Evolutionary conservation across 1,284 basidiomycete genomes (phyloP).

Genomic region (Pseudozyma sp.): DNA sequence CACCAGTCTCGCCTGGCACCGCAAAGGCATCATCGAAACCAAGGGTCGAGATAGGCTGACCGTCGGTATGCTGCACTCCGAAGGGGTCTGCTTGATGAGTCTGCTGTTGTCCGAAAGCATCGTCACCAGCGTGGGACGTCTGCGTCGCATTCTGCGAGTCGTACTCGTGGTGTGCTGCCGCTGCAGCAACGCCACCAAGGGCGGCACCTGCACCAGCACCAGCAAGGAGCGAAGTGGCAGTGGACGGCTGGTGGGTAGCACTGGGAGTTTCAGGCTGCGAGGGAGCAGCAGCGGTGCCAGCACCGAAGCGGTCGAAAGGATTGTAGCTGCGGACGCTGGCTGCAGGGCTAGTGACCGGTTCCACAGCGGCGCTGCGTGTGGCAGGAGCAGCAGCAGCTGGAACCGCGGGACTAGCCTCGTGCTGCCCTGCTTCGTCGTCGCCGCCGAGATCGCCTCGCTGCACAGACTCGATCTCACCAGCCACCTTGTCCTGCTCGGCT

Average conservation of each 20-base stretch:
- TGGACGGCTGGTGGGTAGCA: slow-evolving; percentile 16
- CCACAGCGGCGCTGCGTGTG: slow-evolving; percentile 14
- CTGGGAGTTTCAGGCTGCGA: slow-evolving; percentile 24
- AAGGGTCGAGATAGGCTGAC: slow-evolving; percentile 13
- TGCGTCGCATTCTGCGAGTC: slow-evolving; percentile 4
- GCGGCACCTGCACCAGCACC: slow-evolving; percentile 63
- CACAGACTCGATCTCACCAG: slow-evolving; percentile 73
- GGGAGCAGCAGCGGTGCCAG: slow-evolving; percentile 10
- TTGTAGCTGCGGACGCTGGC: slow-evolving; percentile 82
- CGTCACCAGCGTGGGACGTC: neutral
- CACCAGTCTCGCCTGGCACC: slow-evolving; percentile 57
- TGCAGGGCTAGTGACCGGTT: slow-evolving; percentile 66
- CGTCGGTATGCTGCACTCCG: slow-evolving; percentile 34
- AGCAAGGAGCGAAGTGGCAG: slow-evolving; percentile 57
- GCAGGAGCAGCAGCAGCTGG: slow-evolving; percentile 56
- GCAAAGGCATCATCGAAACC: slow-evolving; percentile 76
- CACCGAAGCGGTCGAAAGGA: slow-evolving; percentile 83
- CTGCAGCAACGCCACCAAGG: slow-evolving; percentile 62
- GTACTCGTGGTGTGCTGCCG: slow-evolving; percentile 45
- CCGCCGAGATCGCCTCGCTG: slow-evolving; percentile 72
- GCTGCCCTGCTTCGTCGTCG: slow-evolving; percentile 60
- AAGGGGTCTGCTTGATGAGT: slow-evolving; percentile 50
- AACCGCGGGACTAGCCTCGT: slow-evolving; percentile 31
- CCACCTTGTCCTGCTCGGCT: slow-evolving; percentile 77
- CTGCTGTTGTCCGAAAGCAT: slow-evolving; percentile 8